These are phyloP conservation scores for Lathyrus sativus DNA, from an alignment of 306 rosid genomes.

Conservation along the genomic window DNA sequence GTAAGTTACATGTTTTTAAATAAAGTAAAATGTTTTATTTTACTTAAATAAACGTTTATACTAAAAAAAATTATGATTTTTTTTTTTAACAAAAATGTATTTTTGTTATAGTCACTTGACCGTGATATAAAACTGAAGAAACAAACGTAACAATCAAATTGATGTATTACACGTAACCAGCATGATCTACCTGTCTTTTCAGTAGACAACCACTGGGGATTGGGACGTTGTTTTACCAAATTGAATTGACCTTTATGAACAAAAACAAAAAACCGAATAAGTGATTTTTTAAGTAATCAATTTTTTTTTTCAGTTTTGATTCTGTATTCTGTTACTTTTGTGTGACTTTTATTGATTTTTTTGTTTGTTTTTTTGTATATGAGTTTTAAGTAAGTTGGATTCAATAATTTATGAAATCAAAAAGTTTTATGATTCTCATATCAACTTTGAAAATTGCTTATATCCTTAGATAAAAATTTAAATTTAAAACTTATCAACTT, in stretches of 20 bases:
- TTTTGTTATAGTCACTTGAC: slow-evolving; percentile 30
- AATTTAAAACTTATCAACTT: too few relatives aligned
- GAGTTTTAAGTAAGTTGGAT: too few relatives aligned
- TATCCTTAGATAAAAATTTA: too few relatives aligned
- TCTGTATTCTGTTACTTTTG: too few relatives aligned
- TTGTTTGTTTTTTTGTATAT: too few relatives aligned
- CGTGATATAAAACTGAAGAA: slow-evolving; percentile 34
- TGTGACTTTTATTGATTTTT: too few relatives aligned
- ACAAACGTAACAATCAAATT: slow-evolving; percentile 27
- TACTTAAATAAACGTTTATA: background rate
- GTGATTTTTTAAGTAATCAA: background rate
- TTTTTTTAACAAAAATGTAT: background rate
- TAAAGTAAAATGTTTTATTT: background rate
- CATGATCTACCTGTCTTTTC: slow-evolving; percentile 40
- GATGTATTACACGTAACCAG: slow-evolving; percentile 35
- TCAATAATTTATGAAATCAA: too few relatives aligned
- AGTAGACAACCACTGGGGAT: slow-evolving; percentile 15
- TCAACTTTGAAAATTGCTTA: too few relatives aligned
- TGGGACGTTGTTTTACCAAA: slow-evolving; percentile 26
- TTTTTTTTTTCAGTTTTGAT: too few relatives aligned
- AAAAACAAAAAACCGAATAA: slow-evolving; percentile 5
- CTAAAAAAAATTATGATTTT: background rate
- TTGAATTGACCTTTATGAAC: slow-evolving; percentile 26
- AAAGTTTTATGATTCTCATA: too few relatives aligned
- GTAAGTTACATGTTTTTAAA: background rate